These are phyloP conservation scores for Adansonia digitata DNA, from an alignment of 345 rosid species.

Conservation along the genomic window DNA sequence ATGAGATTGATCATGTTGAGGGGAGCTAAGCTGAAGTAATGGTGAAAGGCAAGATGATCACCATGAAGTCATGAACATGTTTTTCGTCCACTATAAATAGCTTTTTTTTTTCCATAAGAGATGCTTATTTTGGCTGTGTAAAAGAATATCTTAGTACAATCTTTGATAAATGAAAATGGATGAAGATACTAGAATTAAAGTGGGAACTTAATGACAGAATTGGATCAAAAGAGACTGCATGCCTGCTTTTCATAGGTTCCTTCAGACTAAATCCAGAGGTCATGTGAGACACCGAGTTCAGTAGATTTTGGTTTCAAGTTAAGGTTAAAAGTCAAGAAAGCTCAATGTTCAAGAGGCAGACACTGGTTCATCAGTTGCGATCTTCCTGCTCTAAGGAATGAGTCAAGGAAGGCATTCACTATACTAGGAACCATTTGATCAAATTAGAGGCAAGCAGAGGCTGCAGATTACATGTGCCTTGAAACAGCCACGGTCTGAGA, in stretches of 20 bases:
- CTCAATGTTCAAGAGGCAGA: neutral
- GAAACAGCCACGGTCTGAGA: neutral
- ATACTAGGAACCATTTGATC: neutral
- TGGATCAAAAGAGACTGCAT: neutral
- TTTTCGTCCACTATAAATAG: neutral
- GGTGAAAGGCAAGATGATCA: neutral
- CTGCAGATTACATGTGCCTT: neutral
- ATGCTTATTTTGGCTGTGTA: neutral
- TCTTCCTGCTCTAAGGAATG: neutral
- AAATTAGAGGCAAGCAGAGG: neutral
- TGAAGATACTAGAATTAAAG: neutral
- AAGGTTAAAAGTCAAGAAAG: neutral
- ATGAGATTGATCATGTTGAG: neutral
- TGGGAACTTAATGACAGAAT: neutral
- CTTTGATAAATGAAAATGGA: neutral
- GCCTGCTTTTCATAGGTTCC: neutral
- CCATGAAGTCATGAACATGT: neutral
- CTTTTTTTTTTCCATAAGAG: neutral
- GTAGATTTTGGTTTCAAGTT: neutral
- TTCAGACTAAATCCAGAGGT: neutral
- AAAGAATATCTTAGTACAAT: neutral
- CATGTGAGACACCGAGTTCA: neutral
- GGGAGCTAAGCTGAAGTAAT: neutral
- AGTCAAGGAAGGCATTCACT: neutral
- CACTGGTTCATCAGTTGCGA: neutral